A percentile compares a stretch with the other conserved stretches of the same genome.
These are phyloP conservation scores for Macrotyloma uniflorum DNA, from an alignment of 306 rosid species.

Conservation along the genomic window DNA sequence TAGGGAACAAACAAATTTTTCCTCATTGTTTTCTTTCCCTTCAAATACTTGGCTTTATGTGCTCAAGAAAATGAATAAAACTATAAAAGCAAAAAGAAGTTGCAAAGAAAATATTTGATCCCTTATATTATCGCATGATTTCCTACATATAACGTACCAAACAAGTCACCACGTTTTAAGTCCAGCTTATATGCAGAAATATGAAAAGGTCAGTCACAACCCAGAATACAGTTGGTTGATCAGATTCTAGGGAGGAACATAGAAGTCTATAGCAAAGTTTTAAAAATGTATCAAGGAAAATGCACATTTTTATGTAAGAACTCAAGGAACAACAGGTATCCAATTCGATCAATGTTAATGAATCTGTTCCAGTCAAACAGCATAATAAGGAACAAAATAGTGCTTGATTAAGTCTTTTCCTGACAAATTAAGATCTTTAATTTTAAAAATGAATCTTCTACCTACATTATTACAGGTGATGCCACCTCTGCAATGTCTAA, in stretches of 20 bases:
- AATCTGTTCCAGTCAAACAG: background rate
- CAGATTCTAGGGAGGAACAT: background rate
- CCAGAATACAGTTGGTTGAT: background rate
- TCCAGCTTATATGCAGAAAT: background rate
- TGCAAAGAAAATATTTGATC: background rate
- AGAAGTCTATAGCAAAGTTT: background rate
- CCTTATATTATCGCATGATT: background rate
- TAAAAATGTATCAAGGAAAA: background rate
- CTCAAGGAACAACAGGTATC: conserved; percentile 18
- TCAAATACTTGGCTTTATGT: conserved; percentile 4
- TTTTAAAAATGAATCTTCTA: background rate
- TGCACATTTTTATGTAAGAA: background rate
- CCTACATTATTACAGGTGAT: background rate
- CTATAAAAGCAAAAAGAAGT: background rate
- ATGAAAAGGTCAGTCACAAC: background rate
- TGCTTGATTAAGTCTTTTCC: background rate
- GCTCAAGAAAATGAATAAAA: conserved; percentile 20
- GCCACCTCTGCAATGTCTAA: background rate
- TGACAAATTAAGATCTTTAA: background rate
- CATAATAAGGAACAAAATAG: background rate
- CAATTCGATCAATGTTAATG: background rate
- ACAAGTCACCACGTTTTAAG: background rate
- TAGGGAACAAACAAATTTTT: conserved; percentile 2
- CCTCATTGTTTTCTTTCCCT: conserved; percentile 5
- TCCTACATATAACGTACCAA: background rate